Base-by-base conservation (phyloP, 768 basidiomycete species). In the Tulasnella sp. region DNA sequence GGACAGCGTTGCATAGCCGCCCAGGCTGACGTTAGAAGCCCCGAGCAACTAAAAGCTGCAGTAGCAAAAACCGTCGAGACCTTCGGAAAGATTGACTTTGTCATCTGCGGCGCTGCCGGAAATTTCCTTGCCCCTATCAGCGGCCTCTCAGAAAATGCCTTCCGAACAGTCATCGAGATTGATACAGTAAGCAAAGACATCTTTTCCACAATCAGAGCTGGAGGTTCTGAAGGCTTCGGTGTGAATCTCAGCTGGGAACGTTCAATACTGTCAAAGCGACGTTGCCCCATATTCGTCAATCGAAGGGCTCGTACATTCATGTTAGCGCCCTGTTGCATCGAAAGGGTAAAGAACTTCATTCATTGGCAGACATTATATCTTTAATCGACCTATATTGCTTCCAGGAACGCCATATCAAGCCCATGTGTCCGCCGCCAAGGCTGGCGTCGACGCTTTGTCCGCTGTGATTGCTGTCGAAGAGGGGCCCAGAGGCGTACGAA, bases 191-290 rank as follows among this genome's bases (percentile, higher is more conserved):
- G 88, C 39, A 14, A 58, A 76, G 36, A 54, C 34, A n/a, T 68
- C 40, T 77, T 76, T 3, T 45, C 77, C 74, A 40, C n/a, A 22
- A 25, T 49, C 25, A 36, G 34, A 29, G 22, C 67, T 71, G 6
- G 4, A 0, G 11, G 14, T 38, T 12, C 22, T 49, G 49, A 49
- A 19, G 12, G n/a, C 1, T 8, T 14, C 71, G 42, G 67, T 71
- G 39, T 74, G 45, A 39, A 25, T 17, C 67, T 40, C 81, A 94
- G 92, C 85, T 97, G 37, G 97, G 97, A 14, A 96, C 94, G 6
- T 98, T 89, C 85, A 91, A 97, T 83, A 98, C 96, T 4, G 87
- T 97, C 83, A 98, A 98, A 82, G 96, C 95, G 0, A 97, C 96
- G 2, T 83, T 97, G 25, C 85, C 86, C 1, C 86, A 94, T 79